Percentiles rank a stretch among this genome's conserved stretches.
These are phyloP conservation scores for Aspergillus sp. DNA, from an alignment of 2,329 filamentous ascomycete genomes.

Conservation along the genomic window DNA sequence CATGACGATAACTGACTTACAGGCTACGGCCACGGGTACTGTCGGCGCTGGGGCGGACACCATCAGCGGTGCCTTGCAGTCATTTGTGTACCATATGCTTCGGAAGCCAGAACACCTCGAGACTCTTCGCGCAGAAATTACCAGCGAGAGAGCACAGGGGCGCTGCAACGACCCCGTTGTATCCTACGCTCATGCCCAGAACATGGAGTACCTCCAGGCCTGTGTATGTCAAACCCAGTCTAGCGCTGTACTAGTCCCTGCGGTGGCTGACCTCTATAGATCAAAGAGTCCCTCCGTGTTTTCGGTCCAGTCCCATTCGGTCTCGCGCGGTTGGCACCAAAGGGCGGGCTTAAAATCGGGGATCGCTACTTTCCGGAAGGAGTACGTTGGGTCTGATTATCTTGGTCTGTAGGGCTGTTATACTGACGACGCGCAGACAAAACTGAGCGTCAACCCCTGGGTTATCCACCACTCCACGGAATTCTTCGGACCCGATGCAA, in stretches of 20 bases:
- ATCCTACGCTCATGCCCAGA: background rate
- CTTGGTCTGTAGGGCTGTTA: background rate
- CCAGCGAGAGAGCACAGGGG: background rate
- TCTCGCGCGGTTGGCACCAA: background rate
- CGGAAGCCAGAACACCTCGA: background rate
- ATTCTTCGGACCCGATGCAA: background rate
- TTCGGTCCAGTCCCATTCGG: background rate
- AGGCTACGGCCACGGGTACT: background rate
- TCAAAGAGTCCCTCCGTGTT: background rate
- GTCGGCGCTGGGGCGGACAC: background rate
- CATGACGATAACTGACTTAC: background rate
- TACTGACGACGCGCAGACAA: background rate
- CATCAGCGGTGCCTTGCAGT: background rate
- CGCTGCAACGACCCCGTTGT: background rate
- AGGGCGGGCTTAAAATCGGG: background rate
- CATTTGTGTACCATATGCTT: slow-evolving; percentile 1
- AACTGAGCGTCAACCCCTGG: background rate
- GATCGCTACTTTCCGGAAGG: background rate
- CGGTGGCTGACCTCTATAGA: background rate
- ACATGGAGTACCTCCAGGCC: slow-evolving; percentile 3
- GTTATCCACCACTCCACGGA: background rate
- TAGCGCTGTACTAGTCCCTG: background rate
- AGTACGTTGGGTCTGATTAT: background rate
- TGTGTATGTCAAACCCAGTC: background rate
- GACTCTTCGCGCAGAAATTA: background rate